Conservation (phyloP, 345 rosid genomes). For the Aquilaria sinensis region DNA sequence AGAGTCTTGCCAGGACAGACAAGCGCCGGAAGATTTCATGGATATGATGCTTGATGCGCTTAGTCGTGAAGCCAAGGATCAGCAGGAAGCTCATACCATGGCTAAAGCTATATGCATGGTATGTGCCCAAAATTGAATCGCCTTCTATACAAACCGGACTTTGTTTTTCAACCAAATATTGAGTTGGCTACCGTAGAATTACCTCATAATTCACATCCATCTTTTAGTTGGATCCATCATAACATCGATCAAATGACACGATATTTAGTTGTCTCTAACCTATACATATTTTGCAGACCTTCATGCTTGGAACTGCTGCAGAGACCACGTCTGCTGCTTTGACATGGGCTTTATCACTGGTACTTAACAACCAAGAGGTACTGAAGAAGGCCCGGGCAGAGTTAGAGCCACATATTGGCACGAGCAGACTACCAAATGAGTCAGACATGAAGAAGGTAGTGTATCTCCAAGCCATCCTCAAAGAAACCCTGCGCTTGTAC, state of each 20-base stretch:
- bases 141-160: no score
- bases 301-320: neutral
- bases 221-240: no score
- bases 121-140: no score
- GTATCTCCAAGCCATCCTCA: conserved; percentile 25
- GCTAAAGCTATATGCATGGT: conserved; percentile 1
- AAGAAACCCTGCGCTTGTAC: conserved; percentile 29
- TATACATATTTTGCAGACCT: neutral
- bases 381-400: conserved; percentile 22
- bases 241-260: no score
- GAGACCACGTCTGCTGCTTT: conserved; percentile 5
- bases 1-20: neutral
- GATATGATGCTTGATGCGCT: conserved; percentile 29
- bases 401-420: conserved; percentile 18
- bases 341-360: conserved; percentile 24
- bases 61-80: neutral
- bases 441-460: conserved; percentile 19
- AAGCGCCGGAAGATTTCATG: conserved; percentile 26
- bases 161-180: no score
- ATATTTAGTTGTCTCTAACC: no score
- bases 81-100: neutral
- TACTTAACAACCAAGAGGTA: conserved; percentile 17
- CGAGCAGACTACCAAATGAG: conserved; percentile 15
- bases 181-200: no score
- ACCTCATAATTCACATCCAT: no score